Conservation (phyloP, 257 asterid genomes). For the Solanum lignicaule region DNA sequence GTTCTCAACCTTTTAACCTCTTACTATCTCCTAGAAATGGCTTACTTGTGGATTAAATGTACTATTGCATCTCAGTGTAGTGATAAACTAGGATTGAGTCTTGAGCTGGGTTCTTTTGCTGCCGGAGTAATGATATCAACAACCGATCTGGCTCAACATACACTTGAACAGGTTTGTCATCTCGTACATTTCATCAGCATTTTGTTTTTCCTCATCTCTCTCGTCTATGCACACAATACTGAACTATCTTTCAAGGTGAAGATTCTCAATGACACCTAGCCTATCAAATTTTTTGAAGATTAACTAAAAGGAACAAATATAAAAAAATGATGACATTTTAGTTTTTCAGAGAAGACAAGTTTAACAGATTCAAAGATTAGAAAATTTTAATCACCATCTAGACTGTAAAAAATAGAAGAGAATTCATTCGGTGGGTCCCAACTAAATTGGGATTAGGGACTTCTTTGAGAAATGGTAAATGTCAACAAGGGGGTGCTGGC, state of each 20-base stretch:
- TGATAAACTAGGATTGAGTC: conserved; percentile 81
- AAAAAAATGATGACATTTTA: not conserved
- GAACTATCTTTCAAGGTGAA: not conserved
- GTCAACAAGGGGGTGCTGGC: not conserved
- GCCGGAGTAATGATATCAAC: conserved; percentile 93
- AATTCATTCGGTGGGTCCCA: not conserved
- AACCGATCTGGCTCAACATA: conserved; percentile 70
- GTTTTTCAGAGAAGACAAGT: not conserved
- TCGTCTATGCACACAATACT: not conserved
- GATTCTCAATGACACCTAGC: not conserved
- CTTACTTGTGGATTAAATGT: not conserved
- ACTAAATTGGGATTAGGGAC: not conserved
- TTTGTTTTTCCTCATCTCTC: not conserved
- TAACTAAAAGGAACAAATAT: not conserved
- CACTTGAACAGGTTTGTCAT: conserved; percentile 61
- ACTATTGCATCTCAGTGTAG: conserved; percentile 52
- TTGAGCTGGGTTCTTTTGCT: conserved; percentile 86
- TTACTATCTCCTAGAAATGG: not conserved
- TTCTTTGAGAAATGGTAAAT: not conserved
- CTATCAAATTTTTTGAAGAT: not conserved
- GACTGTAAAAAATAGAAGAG: not conserved
- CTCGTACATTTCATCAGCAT: not conserved
- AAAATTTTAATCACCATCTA: not conserved
- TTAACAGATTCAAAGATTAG: not conserved
- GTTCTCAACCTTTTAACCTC: not conserved